Evolutionary conservation across 75 land plant genomes (phyloP).

Genomic region (Ceratopteris richardii): DNA sequence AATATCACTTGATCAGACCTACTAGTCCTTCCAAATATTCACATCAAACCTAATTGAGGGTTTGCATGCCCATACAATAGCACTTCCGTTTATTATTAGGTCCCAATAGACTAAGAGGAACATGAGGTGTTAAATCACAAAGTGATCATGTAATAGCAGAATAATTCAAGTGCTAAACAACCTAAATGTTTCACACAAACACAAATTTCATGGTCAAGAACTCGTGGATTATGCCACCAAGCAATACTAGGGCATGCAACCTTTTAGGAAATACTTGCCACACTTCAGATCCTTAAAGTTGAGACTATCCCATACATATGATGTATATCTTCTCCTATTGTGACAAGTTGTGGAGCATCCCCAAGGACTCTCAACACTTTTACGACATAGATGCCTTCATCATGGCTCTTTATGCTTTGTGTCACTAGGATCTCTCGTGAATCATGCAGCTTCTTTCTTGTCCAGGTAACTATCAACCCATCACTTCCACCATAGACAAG

Average conservation of each 20-base stretch:
- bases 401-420: constrained; percentile 96
- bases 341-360: constrained; percentile 81
- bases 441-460: constrained; percentile 85
- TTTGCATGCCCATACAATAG: no score
- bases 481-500: constrained; percentile 92
- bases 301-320: constrained; percentile 92
- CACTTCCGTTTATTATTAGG: constrained; percentile 83
- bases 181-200: constrained; percentile 99
- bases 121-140: constrained; percentile 78
- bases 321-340: constrained; percentile 97
- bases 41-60: no score
- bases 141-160: constrained; percentile 81
- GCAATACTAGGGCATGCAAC: constrained; percentile 94
- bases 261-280: constrained; percentile 86
- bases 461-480: constrained; percentile 86
- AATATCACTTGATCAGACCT: no score
- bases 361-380: constrained; percentile 87
- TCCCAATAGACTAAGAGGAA: constrained; percentile 67
- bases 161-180: constrained; percentile 86
- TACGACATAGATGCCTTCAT: constrained; percentile 88
- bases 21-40: no score
- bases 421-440: constrained; percentile 87
- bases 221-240: constrained; percentile 98
- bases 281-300: constrained; percentile 94
- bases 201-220: constrained; percentile 84